These are phyloP conservation scores for Stachybotrys elegans DNA, from an alignment of 2,329 filamentous ascomycete species.

Conservation along the genomic window DNA sequence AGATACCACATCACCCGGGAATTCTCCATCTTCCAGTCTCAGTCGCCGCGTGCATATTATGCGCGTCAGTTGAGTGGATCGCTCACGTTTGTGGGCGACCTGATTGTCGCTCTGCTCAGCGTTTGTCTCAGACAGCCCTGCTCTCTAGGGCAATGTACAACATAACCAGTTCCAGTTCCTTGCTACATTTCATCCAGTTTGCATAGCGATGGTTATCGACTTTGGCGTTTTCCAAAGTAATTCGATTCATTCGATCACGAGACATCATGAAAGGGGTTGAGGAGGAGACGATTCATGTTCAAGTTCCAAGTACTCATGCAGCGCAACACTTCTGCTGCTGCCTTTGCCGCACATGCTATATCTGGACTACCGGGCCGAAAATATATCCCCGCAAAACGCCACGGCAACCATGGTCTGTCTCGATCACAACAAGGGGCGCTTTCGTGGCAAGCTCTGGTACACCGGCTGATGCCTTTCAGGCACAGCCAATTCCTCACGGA, in stretches of 20 bases:
- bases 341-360: too few relatives aligned
- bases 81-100: not conserved
- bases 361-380: too few relatives aligned
- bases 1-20: conserved; percentile 44
- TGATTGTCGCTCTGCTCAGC: conserved; percentile 11
- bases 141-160: conserved; percentile 19
- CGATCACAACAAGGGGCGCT: too few relatives aligned
- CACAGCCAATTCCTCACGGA: not conserved
- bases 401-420: too few relatives aligned
- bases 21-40: conserved; percentile 46
- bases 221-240: conserved; percentile 16
- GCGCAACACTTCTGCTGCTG: not conserved
- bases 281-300: not conserved
- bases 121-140: not conserved
- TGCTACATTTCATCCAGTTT: conserved; percentile 23
- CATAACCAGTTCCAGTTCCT: conserved; percentile 8
- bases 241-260: conserved; percentile 7
- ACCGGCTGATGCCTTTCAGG: too few relatives aligned
- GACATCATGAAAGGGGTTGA: too few relatives aligned
- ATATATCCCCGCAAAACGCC: too few relatives aligned
- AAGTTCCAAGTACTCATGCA: not conserved
- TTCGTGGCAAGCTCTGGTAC: too few relatives aligned
- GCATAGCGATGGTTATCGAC: conserved; percentile 30
- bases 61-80: conserved; percentile 48
- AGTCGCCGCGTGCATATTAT: conserved; percentile 57